phyloP scores from a whole-genome alignment of 345 rosid genomes.

The Sapria himalayana region DNA sequence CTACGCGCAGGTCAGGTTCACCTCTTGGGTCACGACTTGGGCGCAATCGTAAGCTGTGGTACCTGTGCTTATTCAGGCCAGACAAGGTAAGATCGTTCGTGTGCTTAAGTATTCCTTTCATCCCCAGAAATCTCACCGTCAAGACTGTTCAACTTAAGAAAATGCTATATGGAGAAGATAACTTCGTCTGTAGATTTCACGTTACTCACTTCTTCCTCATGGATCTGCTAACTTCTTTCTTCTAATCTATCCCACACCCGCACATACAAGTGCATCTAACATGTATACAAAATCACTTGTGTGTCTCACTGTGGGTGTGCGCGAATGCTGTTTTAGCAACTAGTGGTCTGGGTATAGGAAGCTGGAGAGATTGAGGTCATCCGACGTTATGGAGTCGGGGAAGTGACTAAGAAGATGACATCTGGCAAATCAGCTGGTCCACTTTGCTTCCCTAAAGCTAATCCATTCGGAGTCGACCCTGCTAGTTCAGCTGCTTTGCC shows the following conservation, averaged over 20 bases:
- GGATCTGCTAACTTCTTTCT: no score
- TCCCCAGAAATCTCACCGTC: constrained; percentile 35
- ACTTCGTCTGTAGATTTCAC: constrained; percentile 78
- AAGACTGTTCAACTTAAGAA: constrained; percentile 34
- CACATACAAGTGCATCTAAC: no score
- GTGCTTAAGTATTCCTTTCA: constrained; percentile 47
- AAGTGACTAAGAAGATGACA: constrained; percentile 19
- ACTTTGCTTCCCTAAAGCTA: constrained; percentile 22
- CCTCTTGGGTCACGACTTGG: constrained; percentile 67
- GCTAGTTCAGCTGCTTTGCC: constrained; percentile 19
- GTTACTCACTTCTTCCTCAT: no score
- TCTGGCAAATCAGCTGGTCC: constrained; percentile 28
- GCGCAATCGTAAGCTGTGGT: constrained; percentile 61
- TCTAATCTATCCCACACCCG: no score
- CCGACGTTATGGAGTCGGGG: constrained; percentile 14
- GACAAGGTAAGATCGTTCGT: constrained; percentile 43
- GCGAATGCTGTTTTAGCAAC: no score
- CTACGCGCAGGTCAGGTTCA: constrained; percentile 35
- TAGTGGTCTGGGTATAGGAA: constrained; percentile 20
- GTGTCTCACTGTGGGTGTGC: no score
- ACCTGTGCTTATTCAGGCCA: constrained; percentile 46
- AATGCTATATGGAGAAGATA: constrained; percentile 49
- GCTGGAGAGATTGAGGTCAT: constrained; percentile 41
- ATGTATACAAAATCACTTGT: no score
- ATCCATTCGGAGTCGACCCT: constrained; percentile 12